Evolutionary conservation across 2,329 filamentous ascomycete species (phyloP).

Genomic region (Colletotrichum sp.): DNA sequence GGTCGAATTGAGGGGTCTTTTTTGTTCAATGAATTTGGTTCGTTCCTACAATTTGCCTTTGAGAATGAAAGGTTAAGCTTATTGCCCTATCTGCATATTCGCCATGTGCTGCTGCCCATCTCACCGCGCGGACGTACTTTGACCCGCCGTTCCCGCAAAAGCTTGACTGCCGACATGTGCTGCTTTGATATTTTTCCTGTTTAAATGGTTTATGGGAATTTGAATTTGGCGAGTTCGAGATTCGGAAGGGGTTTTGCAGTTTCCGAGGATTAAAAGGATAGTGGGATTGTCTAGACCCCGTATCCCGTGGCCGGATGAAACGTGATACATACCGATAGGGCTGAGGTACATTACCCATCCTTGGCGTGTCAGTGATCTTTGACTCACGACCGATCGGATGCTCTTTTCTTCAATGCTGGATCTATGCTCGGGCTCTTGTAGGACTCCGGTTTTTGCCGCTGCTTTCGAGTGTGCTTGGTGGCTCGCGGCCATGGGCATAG

Average conservation of each 20-base stretch:
- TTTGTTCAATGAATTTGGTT: not conserved
- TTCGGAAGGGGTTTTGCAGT: not conserved
- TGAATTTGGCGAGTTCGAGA: not conserved
- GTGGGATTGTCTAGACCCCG: not conserved
- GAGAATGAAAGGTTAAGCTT: not conserved
- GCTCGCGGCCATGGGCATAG: not conserved
- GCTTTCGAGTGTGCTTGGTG: not conserved
- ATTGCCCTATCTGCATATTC: not conserved
- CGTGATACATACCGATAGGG: not conserved
- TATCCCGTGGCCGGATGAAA: not conserved
- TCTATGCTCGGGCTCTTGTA: not conserved
- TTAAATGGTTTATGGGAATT: not conserved
- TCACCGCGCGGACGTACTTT: not conserved
- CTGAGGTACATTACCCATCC: not conserved
- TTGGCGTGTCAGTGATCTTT: not conserved
- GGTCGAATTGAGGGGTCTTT: not conserved
- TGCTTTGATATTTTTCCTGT: not conserved
- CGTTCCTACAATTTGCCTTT: not conserved
- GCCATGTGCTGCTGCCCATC: not conserved
- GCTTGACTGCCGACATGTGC: not conserved
- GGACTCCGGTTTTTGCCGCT: not conserved
- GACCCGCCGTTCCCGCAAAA: not conserved
- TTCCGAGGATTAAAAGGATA: not conserved
- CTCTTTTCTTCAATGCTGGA: not conserved
- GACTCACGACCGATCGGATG: not conserved